Base-by-base conservation (phyloP, 345 rosid species). In the Camelina hispida region DNA sequence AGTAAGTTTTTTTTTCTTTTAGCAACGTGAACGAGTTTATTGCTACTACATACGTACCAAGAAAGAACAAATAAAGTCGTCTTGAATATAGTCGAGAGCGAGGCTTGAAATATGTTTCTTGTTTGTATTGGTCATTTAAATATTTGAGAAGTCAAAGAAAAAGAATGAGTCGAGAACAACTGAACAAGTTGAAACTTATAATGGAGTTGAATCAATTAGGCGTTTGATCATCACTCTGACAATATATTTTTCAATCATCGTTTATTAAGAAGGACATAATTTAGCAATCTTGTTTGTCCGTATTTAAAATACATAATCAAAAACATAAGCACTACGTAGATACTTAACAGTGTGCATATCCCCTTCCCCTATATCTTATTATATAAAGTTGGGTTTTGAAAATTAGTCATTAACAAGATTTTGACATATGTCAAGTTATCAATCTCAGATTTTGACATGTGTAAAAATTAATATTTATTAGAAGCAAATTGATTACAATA, bases 101-200 rank as follows among this genome's bases (percentile, higher is more conserved):
- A 43, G 62, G 61, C 68, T 59, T 67, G 73, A 67, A 35, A 57
- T 59, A 59, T 40, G 68, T 68, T 60, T 51, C 18, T 67, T 67
- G 62, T 14, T 59, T 40, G 47, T 52, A 30, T 52, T 51, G 62
- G 14, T 58, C 66, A 65, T 66, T 23, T 46, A 14, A 15, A 42
- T 63, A 63, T 28, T 28, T 17, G 34, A 61, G 3, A 53, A 35
- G 77, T 62, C 9, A 38, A 50, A n/a, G 1, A 38, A 4, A 35
- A 58, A 1, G 0, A 22, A 16, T 20, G 15, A 5, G 23, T 40
- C 3, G 1, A 35, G 9, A 16, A 52, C 50, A 67, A 38, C 23
- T 53, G 9, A 16, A 52, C 50, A 67, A 38, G 37, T 53, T 53
- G 62, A 23, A 22, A 23, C 9, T 66, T 35, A 14, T 14, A 10